Percentiles rank a stretch among this genome's conserved stretches.
These are phyloP conservation scores for Dactylellina parvicollis DNA, from an alignment of 2,329 filamentous ascomycete species.

Conservation along the genomic window DNA sequence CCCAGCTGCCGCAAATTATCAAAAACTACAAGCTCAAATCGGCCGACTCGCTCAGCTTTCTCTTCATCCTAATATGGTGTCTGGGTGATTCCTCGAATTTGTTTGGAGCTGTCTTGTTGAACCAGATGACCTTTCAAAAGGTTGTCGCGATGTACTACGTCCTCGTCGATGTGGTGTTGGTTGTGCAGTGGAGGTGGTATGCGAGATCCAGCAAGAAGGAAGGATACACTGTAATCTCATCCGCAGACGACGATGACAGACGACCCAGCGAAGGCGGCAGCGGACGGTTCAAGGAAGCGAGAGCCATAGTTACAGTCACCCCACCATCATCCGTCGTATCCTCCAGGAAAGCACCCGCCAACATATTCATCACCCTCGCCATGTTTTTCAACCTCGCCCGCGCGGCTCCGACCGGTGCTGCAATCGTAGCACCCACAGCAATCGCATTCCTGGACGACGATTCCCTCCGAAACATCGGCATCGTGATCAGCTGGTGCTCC, in stretches of 20 bases:
- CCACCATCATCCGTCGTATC: slow-evolving; percentile 22
- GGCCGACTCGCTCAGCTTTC: slow-evolving; percentile 72
- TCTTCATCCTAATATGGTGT: slow-evolving; percentile 74
- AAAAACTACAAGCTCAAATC: slow-evolving; percentile 73
- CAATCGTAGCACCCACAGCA: background rate
- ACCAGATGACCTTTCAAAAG: slow-evolving; percentile 74
- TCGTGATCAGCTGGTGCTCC: slow-evolving; percentile 39
- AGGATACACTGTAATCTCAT: slow-evolving; percentile 55
- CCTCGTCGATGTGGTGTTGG: slow-evolving; percentile 71
- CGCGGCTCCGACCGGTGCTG: slow-evolving; percentile 24
- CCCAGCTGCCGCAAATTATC: slow-evolving; percentile 75
- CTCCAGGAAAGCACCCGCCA: background rate
- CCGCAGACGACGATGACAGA: slow-evolving; percentile 56
- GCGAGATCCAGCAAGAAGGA: slow-evolving; percentile 63
- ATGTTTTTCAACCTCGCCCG: slow-evolving; percentile 43
- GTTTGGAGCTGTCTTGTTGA: slow-evolving; percentile 71
- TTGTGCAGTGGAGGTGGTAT: slow-evolving; percentile 74
- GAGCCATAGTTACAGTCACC: background rate
- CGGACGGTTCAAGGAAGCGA: slow-evolving; percentile 39
- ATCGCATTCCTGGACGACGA: slow-evolving; percentile 23
- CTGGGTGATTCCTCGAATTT: slow-evolving; percentile 70
- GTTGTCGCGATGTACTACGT: slow-evolving; percentile 74
- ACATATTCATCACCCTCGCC: slow-evolving; percentile 32
- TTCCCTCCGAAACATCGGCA: slow-evolving; percentile 16
- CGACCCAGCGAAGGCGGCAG: slow-evolving; percentile 59